Conservation (phyloP, 2,329 filamentous ascomycete genomes). For the Cyclaneusma minus region DNA sequence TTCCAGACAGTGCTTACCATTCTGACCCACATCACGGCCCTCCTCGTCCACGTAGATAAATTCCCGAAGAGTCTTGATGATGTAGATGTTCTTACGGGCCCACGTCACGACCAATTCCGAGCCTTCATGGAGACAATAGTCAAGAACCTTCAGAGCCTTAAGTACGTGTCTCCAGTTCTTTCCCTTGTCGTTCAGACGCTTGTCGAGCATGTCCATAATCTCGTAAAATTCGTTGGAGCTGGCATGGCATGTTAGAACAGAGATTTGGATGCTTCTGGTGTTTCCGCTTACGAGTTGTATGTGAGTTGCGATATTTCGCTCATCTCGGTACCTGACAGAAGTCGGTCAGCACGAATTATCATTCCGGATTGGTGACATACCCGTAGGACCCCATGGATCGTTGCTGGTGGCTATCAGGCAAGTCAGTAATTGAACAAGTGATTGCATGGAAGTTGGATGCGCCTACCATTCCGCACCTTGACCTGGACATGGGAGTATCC, state of each 20-base stretch:
- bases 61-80: slow-evolving; percentile 95
- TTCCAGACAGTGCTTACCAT: slow-evolving; percentile 46
- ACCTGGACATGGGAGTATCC: slow-evolving; percentile 94
- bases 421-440: slow-evolving; percentile 17
- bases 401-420: slow-evolving; percentile 76
- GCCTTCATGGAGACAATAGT: slow-evolving; percentile 95
- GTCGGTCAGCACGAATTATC: no score
- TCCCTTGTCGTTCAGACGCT: slow-evolving; percentile 95
- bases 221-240: slow-evolving; percentile 97
- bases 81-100: slow-evolving; percentile 95
- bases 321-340: slow-evolving; percentile 72
- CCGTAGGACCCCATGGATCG: slow-evolving; percentile 94
- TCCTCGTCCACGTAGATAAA: slow-evolving; percentile 97
- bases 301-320: slow-evolving; percentile 96
- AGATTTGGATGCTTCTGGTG: not conserved
- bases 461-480: slow-evolving; percentile 91
- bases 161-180: slow-evolving; percentile 99
- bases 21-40: slow-evolving; percentile 86
- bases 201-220: slow-evolving; percentile 99
- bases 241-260: slow-evolving; percentile 1
- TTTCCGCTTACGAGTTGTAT: slow-evolving; percentile 80
- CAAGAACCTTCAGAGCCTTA: slow-evolving; percentile 92
- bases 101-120: slow-evolving; percentile 94
- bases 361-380: slow-evolving; percentile 31
- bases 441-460: no score